Evolutionary conservation across 2,329 filamentous ascomycete species (phyloP).

Genomic region (Lecanoromycetidae sp.): DNA sequence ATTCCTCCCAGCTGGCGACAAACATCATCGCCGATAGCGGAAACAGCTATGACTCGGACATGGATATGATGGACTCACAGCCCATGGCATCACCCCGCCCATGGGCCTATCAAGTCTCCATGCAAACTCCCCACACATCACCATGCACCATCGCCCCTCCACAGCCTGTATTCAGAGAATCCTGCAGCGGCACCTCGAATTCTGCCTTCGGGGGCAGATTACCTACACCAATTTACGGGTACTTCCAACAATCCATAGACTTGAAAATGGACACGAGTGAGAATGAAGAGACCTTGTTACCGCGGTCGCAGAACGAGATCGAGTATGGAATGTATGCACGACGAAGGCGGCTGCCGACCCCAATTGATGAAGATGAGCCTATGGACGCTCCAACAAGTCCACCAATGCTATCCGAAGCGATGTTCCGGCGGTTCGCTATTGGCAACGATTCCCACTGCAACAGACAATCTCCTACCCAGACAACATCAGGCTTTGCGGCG

Average conservation of each 20-base stretch:
- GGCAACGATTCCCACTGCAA: not conserved
- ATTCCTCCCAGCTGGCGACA: not conserved
- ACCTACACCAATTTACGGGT: slow-evolving; percentile 24
- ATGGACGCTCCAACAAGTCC: slow-evolving; percentile 14
- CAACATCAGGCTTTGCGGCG: not conserved
- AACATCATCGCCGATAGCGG: not conserved
- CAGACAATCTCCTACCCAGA: not conserved
- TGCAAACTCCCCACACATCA: slow-evolving; percentile 20
- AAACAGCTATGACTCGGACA: slow-evolving; percentile 21
- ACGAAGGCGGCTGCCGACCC: slow-evolving; percentile 28
- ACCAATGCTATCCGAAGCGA: slow-evolving; percentile 3
- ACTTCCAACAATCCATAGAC: slow-evolving; percentile 21
- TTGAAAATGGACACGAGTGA: slow-evolving; percentile 12
- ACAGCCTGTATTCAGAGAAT: not conserved
- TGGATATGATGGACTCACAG: slow-evolving; percentile 22
- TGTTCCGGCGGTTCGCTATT: slow-evolving; percentile 6
- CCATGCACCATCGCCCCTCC: slow-evolving; percentile 15
- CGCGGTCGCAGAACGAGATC: slow-evolving; percentile 10
- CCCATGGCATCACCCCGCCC: slow-evolving; percentile 12
- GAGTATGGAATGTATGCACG: slow-evolving; percentile 18
- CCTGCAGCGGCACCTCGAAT: slow-evolving; percentile 15
- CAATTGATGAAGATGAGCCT: slow-evolving; percentile 28
- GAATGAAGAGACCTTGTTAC: not conserved
- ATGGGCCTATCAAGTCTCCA: slow-evolving; percentile 7
- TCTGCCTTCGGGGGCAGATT: slow-evolving; percentile 25